phyloP scores from a whole-genome alignment of 1,284 basidiomycete genomes.

The Microbotryomycetes sp. region DNA sequence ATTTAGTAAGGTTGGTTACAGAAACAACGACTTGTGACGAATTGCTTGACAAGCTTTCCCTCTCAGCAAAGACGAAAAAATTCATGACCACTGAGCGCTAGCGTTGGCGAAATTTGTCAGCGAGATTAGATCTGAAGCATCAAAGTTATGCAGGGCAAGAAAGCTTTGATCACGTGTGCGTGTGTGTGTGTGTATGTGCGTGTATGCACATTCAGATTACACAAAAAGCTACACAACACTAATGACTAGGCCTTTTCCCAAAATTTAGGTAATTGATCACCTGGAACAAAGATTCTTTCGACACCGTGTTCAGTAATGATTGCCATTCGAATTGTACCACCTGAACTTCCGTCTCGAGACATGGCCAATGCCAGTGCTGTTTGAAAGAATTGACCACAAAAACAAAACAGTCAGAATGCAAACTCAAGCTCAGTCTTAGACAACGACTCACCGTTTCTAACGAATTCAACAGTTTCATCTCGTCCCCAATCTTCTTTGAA shows the following conservation, averaged over 20 bases:
- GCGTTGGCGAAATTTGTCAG: too few relatives aligned
- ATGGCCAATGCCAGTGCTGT: conserved; percentile 89
- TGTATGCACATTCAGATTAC: too few relatives aligned
- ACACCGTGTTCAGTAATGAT: conserved; percentile 89
- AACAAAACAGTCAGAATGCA: not conserved
- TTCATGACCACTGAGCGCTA: too few relatives aligned
- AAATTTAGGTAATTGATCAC: conserved; percentile 51
- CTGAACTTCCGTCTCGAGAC: conserved; percentile 95
- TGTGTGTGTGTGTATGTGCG: too few relatives aligned
- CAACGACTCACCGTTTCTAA: conserved; percentile 76
- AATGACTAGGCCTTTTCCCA: not conserved
- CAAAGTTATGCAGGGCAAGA: too few relatives aligned
- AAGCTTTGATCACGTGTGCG: too few relatives aligned
- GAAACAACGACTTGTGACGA: too few relatives aligned
- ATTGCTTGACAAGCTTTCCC: too few relatives aligned
- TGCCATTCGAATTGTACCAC: conserved; percentile 94
- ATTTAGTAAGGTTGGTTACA: too few relatives aligned
- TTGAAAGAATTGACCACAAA: not conserved
- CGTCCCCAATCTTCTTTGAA: conserved; percentile 87
- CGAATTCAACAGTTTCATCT: conserved; percentile 88
- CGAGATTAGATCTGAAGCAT: too few relatives aligned
- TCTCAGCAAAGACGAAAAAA: too few relatives aligned
- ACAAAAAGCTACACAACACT: too few relatives aligned
- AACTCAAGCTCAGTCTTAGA: not conserved
- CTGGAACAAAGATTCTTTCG: conserved; percentile 90